phyloP scores from a whole-genome alignment of 2,329 filamentous ascomycete species.

The Aspergillus alliaceus region DNA sequence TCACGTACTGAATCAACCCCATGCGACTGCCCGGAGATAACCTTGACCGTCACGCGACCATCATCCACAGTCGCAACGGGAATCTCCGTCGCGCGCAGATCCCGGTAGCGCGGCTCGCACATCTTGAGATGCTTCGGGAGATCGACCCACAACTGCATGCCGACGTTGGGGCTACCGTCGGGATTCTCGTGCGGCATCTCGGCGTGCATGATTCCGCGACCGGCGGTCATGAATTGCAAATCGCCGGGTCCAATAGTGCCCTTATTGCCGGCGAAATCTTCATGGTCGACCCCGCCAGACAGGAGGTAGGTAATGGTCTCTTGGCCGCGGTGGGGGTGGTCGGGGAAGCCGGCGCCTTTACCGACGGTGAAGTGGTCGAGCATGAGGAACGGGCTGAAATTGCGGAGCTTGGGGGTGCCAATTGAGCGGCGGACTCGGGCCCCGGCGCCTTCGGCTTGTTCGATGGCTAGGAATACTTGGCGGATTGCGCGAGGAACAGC shows the following conservation, averaged over 20 bases:
- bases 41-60: constrained; percentile 76
- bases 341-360: constrained; percentile 82
- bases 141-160: constrained; percentile 95
- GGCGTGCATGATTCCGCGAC: constrained; percentile 86
- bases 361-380: constrained; percentile 86
- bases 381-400: constrained; percentile 94
- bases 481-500: constrained; percentile 72
- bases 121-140: constrained; percentile 77
- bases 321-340: constrained; percentile 80
- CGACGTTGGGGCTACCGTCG: constrained; percentile 76
- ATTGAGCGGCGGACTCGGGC: constrained; percentile 84
- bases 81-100: constrained; percentile 77
- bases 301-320: constrained; percentile 90
- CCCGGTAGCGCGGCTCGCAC: constrained; percentile 90
- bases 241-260: constrained; percentile 87
- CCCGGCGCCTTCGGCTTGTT: constrained; percentile 85
- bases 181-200: constrained; percentile 85
- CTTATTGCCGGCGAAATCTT: constrained; percentile 83
- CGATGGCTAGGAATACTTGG: constrained; percentile 78
- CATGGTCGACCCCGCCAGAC: constrained; percentile 82
- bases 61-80: constrained; percentile 70
- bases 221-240: constrained; percentile 97
- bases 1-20: constrained; percentile 86
- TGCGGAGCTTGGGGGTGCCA: constrained; percentile 76
- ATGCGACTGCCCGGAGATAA: constrained; percentile 83